phyloP scores from a whole-genome alignment of 2,329 filamentous ascomycete genomes.

The Colletotrichum sp. region DNA sequence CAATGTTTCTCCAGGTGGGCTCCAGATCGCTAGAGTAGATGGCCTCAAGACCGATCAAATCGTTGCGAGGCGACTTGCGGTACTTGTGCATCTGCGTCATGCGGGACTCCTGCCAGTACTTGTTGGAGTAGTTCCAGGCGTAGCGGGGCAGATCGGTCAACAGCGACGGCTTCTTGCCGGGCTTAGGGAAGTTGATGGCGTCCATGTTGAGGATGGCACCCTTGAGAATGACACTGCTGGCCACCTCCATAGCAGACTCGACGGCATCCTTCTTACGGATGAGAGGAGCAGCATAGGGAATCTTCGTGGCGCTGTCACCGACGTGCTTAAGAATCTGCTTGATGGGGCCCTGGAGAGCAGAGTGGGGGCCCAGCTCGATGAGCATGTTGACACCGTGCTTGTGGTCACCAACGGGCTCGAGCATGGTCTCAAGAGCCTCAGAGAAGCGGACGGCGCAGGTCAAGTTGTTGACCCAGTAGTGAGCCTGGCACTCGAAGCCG shows the following conservation, averaged over 20 bases:
- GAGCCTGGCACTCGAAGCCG: constrained; percentile 30
- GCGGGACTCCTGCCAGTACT: constrained; percentile 54
- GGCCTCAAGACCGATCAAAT: constrained; percentile 51
- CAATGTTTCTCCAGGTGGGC: constrained; percentile 54
- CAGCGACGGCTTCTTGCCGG: constrained; percentile 30
- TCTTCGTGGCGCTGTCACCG: constrained; percentile 41
- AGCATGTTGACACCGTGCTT: constrained; percentile 46
- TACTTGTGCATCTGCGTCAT: constrained; percentile 45
- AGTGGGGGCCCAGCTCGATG: constrained; percentile 56
- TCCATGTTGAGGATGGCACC: constrained; percentile 48
- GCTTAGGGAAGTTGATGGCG: constrained; percentile 50
- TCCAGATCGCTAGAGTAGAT: constrained; percentile 49
- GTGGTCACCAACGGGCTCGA: constrained; percentile 33
- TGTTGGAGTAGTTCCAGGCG: constrained; percentile 50
- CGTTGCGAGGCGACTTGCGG: constrained; percentile 43
- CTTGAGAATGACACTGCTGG: constrained; percentile 49
- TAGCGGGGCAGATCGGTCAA: constrained; percentile 51
- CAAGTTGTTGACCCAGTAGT: constrained; percentile 52
- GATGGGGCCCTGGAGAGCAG: constrained; percentile 53
- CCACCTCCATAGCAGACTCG: constrained; percentile 47
- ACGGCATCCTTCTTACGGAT: constrained; percentile 56
- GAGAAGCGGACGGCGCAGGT: constrained; percentile 49
- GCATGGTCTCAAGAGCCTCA: constrained; percentile 42
- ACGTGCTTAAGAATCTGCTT: constrained; percentile 54
- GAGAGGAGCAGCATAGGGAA: constrained; percentile 51